Conservation (phyloP, 1,284 basidiomycete species). For the Anthracocystis setariae region DNA sequence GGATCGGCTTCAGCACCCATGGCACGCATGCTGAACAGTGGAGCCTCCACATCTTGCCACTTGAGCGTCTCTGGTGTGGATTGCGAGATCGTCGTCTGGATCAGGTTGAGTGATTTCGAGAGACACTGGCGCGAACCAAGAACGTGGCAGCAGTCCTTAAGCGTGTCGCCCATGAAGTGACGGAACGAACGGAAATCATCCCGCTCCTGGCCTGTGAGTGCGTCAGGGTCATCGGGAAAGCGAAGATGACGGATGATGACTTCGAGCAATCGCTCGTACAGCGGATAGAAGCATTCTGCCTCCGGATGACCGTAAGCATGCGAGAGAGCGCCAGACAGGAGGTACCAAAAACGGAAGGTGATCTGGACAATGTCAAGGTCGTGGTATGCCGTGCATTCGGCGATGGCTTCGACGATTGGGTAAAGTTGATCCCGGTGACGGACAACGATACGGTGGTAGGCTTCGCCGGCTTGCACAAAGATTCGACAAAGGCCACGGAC, state of each 20-base stretch:
- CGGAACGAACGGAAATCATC: slow-evolving; percentile 95
- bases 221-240: slow-evolving; percentile 79
- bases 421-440: slow-evolving; percentile 89
- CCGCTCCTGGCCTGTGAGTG: slow-evolving; percentile 82
- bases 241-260: slow-evolving; percentile 91
- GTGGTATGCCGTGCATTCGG: slow-evolving; percentile 89
- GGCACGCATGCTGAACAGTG: slow-evolving; percentile 94
- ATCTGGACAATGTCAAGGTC: slow-evolving; percentile 97
- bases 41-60: slow-evolving; percentile 98
- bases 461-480: slow-evolving; percentile 95
- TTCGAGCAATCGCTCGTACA: slow-evolving; percentile 84
- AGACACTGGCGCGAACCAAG: slow-evolving; percentile 88
- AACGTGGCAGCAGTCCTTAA: slow-evolving; percentile 98
- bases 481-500: slow-evolving; percentile 90
- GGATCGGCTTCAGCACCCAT: slow-evolving; percentile 95
- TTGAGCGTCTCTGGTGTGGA: slow-evolving; percentile 68
- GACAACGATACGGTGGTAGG: slow-evolving; percentile 87
- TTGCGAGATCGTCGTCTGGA: slow-evolving; percentile 75
- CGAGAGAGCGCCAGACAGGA: slow-evolving; percentile 54
- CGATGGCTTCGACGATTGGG: slow-evolving; percentile 92
- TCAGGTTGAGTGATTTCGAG: slow-evolving; percentile 80
- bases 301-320: slow-evolving; percentile 71
- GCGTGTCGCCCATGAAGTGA: slow-evolving; percentile 97
- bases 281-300: slow-evolving; percentile 75
- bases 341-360: slow-evolving; percentile 98